Evolutionary conservation across 805 yeast species (phyloP), one percentile per base, ranked within the genome.

Genomic region (Starmerella ratchasimensis): DNA sequence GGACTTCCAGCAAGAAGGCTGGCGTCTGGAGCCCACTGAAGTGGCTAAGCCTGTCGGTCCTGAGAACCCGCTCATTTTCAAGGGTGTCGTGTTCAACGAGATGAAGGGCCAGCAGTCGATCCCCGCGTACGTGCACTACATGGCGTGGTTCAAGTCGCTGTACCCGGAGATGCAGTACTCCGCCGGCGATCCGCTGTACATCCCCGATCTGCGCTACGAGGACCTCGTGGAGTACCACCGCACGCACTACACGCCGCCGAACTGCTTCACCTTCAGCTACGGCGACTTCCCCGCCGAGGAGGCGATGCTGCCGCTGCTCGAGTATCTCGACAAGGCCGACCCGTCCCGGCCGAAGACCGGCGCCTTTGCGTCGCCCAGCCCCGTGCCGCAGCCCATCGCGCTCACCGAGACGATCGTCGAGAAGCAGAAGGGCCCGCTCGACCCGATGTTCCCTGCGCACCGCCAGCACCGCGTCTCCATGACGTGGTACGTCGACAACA

Each of bases 31-130:
- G 57, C 72, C 82, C 47, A 57, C 66, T 5, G 84, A 86, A 53
- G 61, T 63, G 13, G 23, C 37, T 5, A 29, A 28, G 14, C 14
- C 9, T 8, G 32, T 13, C 9, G 37, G 32, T 8, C 31, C 28
- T 3, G 37, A 38, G 16, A 29, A 29, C 33, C 80, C 82, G 1
- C 54, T 90, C 29, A 64, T 63, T 3, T 82, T 83, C 58, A 90
- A 90, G 58, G 98, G 98, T 32, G 98, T 90, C 24, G 98, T 90
- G 2, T 90, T 80, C 57, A 90, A 90, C 55, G 98, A 90, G 61
- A 90, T 90, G 98, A 90, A 90, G 59, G 98, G 98, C 7, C 96
- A 88, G 59, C 72, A 82, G 54, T 80, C 94, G 0, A 88, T 83
- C 56, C 72, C 94, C 0, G 72, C 86, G 3, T 90, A 90, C 57